These are phyloP conservation scores for Shiraia bambusicola DNA, from an alignment of 2,329 filamentous ascomycete species.

Conservation along the genomic window DNA sequence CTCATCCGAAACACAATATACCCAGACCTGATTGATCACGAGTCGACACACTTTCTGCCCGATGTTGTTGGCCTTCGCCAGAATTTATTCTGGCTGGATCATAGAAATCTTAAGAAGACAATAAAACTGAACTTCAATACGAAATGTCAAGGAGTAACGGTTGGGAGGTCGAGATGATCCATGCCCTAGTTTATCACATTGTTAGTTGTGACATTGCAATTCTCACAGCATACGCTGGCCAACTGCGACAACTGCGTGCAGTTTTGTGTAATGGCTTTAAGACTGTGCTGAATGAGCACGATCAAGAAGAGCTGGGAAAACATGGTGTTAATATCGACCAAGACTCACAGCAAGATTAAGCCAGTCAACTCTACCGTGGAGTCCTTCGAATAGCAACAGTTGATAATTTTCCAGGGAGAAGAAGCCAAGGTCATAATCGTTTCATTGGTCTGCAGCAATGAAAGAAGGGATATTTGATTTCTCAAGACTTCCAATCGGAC, in stretches of 20 bases:
- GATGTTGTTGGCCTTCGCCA: conserved; percentile 56
- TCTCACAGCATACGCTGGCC: conserved; percentile 65
- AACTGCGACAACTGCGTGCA: conserved; percentile 55
- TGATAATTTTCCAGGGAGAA: conserved; percentile 77
- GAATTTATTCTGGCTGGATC: conserved; percentile 64
- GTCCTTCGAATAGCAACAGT: conserved; percentile 58
- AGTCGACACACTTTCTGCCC: conserved; percentile 43
- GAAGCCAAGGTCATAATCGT: conserved; percentile 71
- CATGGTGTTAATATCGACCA: conserved; percentile 21
- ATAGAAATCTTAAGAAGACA: conserved; percentile 48
- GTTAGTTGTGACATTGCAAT: conserved; percentile 67
- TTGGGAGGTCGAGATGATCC: conserved; percentile 65
- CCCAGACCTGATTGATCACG: conserved; percentile 55
- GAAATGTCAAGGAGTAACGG: conserved; percentile 55
- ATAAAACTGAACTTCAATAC: conserved; percentile 11
- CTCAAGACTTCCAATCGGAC: conserved; percentile 66
- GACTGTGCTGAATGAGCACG: conserved; percentile 65
- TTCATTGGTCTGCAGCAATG: conserved; percentile 71
- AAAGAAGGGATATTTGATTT: conserved; percentile 61
- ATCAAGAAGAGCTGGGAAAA: conserved; percentile 55
- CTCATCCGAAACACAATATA: conserved; percentile 63
- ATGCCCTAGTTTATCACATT: conserved; percentile 64
- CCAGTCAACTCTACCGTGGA: conserved; percentile 26
- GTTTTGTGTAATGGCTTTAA: conserved; percentile 55
- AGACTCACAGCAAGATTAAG: conserved; percentile 19